Evolutionary conservation across 2,329 filamentous ascomycete species (phyloP), one percentile per base, ranked within the genome.

Genomic region (Aspergillus aculeatus): DNA sequence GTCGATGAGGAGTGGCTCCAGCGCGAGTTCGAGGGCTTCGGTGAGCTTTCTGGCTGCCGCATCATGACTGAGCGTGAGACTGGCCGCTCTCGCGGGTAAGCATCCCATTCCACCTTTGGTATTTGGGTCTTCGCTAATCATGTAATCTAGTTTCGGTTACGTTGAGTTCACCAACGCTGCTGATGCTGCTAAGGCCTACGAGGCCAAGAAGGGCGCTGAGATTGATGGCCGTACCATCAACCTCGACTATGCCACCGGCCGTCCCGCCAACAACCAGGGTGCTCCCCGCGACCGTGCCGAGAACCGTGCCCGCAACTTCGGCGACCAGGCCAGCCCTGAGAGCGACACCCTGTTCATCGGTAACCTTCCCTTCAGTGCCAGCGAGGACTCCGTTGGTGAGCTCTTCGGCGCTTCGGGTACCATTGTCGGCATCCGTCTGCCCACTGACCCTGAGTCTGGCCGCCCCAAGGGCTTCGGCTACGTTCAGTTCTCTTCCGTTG

Each of bases 401-500:
- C 87, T 89, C 75, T 96, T 96, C 82, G 81, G 81, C 69, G 84
- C 89, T 68, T 84, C 88, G 69, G 86, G 86, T 66, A 83, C 82
- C 73, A 86, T 95, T 74, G 85, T 89, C 71, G 90, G 89, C 73
- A 86, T 96, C 70, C 90, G 92, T 73, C 88, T 97, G 63, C 93
- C 93, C 54, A 96, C 93, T 61, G 91, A 97, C 76, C 86, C 82
- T 82, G 92, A 96, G 62, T 87, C 87, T 63, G 92, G 92, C 66
- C 86, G 87, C 69, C 88, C 89, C 74, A 96, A 96, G 88, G 93
- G 93, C 59, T 96, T 96, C 77, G 93, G 91, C 57, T 97, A 97
- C 75, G 89, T 96, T 64, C 88, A 89, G 73, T 96, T 94, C 83
- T 80, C 81, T 68, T 90, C 89, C 19, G 77, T 95, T 63, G 92